Percentiles rank a stretch among this genome's conserved stretches.
These are phyloP conservation scores for Yarrowia galli DNA, from an alignment of 1,139 yeast genomes.

Conservation along the genomic window DNA sequence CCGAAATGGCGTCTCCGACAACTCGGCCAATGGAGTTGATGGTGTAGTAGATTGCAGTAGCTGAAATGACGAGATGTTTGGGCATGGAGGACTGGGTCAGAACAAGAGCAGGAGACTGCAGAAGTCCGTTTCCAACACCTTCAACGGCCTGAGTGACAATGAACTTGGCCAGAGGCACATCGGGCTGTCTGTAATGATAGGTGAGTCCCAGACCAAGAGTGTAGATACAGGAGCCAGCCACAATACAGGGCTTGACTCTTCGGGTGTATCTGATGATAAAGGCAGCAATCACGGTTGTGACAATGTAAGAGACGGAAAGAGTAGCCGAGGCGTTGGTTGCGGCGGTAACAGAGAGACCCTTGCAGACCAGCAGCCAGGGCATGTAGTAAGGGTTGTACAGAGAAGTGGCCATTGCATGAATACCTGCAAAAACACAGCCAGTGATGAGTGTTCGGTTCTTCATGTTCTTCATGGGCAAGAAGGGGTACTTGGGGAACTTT, in stretches of 20 bases:
- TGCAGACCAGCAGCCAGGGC: constrained; percentile 60
- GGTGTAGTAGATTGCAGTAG: constrained; percentile 44
- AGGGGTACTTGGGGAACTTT: constrained; percentile 40
- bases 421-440: constrained; percentile 39
- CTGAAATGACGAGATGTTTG: constrained; percentile 43
- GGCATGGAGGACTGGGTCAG: constrained; percentile 43
- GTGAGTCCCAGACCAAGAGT: constrained; percentile 60
- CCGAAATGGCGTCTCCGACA: constrained; percentile 42
- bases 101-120: constrained; percentile 43
- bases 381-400: constrained; percentile 41
- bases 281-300: constrained; percentile 66
- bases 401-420: constrained; percentile 41
- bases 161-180: constrained; percentile 41
- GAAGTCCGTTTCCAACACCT: constrained; percentile 44
- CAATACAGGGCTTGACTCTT: constrained; percentile 65
- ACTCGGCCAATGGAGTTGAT: constrained; percentile 43
- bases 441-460: constrained; percentile 39
- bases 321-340: constrained; percentile 70
- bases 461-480: constrained; percentile 38
- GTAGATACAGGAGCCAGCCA: constrained; percentile 65
- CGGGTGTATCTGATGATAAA: constrained; percentile 57
- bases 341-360: constrained; percentile 60
- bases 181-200: constrained; percentile 40
- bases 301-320: constrained; percentile 69
- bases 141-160: constrained; percentile 42